These are phyloP conservation scores for Aspergillus conjunctus DNA, from an alignment of 495 filamentous ascomycete genomes.

Conservation along the genomic window DNA sequence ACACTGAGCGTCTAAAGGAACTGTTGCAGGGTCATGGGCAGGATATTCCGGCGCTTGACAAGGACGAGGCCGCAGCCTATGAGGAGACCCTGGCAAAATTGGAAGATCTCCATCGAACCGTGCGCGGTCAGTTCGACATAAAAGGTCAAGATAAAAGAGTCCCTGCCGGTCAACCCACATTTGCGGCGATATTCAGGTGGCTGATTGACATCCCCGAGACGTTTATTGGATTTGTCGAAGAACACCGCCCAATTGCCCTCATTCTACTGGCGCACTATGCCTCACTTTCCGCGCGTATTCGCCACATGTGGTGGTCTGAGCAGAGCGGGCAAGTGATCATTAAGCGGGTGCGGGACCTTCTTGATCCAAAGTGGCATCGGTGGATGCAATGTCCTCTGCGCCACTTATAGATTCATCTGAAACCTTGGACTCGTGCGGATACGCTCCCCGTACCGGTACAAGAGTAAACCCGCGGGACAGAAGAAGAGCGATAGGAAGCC, in stretches of 20 bases:
- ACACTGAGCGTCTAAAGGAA: not conserved
- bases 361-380: not conserved
- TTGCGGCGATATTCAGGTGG: not conserved
- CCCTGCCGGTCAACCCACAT: not conserved
- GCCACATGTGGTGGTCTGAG: constrained; percentile 1
- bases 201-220: not conserved
- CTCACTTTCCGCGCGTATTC: not conserved
- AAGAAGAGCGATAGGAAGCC: too few relatives aligned
- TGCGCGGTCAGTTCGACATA: not conserved
- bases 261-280: not conserved
- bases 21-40: not conserved
- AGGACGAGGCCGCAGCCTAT: not conserved
- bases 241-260: not conserved
- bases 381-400: constrained; percentile 1
- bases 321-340: constrained; percentile 1
- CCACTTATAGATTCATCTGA: constrained; percentile 10
- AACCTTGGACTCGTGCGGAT: constrained; percentile 14
- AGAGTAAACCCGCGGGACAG: too few relatives aligned
- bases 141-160: not conserved
- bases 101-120: not conserved
- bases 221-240: not conserved
- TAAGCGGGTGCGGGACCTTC: not conserved
- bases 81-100: not conserved
- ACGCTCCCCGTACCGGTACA: too few relatives aligned
- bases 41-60: not conserved